Evolutionary conservation across 1,284 basidiomycete species (phyloP).

Genomic region (Phlebopus sp.): DNA sequence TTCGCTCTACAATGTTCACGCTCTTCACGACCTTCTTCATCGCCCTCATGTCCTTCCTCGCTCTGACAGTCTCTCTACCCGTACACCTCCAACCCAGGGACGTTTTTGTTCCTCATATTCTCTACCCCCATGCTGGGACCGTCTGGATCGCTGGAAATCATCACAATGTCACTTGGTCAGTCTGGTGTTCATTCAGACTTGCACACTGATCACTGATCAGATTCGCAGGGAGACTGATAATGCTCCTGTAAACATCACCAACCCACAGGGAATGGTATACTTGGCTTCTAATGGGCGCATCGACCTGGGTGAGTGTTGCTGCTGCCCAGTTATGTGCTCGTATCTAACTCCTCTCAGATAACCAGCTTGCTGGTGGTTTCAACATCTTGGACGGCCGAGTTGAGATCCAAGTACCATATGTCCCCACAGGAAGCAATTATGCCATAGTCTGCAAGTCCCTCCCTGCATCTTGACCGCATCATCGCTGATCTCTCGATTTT

Average conservation of each 20-base stretch:
- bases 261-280: conserved; percentile 32
- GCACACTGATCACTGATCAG: conserved; percentile 1
- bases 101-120: conserved; percentile 37
- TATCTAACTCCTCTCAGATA: conserved; percentile 1
- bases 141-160: conserved; percentile 34
- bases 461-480: neutral
- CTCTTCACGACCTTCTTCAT: conserved; percentile 14
- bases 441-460: conserved; percentile 37
- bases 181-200: neutral
- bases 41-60: conserved; percentile 14
- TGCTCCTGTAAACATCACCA: conserved; percentile 37
- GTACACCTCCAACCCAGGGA: conserved; percentile 29
- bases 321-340: conserved; percentile 3
- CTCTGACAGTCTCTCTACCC: conserved; percentile 9
- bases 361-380: conserved; percentile 29
- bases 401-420: conserved; percentile 34
- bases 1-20: conserved; percentile 3
- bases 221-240: conserved; percentile 33
- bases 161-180: conserved; percentile 39
- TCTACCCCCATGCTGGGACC: conserved; percentile 27
- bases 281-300: conserved; percentile 29
- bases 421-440: conserved; percentile 32
- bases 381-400: conserved; percentile 31
- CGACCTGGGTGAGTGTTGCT: conserved; percentile 29
- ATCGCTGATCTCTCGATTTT: neutral